Percentiles rank a stretch among this genome's conserved stretches.
Conservation (phyloP, 805 yeast species). For the Yarrowia sp. region DNA sequence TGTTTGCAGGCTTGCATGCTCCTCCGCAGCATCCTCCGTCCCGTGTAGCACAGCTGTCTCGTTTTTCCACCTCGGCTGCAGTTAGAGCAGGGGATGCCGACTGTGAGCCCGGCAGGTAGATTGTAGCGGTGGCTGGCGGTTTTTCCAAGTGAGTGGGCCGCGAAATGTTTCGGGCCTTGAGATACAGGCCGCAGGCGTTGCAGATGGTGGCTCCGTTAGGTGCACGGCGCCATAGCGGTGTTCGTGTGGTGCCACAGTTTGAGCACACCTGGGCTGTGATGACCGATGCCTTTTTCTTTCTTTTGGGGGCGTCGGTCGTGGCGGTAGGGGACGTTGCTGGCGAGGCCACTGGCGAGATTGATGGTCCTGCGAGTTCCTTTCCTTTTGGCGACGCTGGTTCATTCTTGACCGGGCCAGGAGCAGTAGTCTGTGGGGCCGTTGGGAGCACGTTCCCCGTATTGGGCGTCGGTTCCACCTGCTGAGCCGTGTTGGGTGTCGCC, state of each 20-base stretch:
- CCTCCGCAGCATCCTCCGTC: slow-evolving; percentile 23
- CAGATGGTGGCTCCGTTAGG: slow-evolving; percentile 90
- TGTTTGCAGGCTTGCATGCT: slow-evolving; percentile 4
- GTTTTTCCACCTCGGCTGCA: slow-evolving; percentile 7
- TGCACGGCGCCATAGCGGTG: slow-evolving; percentile 94
- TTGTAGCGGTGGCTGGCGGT: slow-evolving; percentile 49
- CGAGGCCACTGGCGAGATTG: background rate
- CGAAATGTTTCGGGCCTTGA: slow-evolving; percentile 55
- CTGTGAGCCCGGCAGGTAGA: slow-evolving; percentile 37
- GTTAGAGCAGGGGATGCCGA: slow-evolving; percentile 26
- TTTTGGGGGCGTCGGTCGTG: background rate
- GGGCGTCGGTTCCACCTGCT: too few relatives aligned
- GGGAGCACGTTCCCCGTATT: too few relatives aligned
- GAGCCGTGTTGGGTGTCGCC: too few relatives aligned
- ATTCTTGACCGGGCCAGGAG: background rate
- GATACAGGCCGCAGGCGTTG: slow-evolving; percentile 91
- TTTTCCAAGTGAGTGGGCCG: slow-evolving; percentile 65
- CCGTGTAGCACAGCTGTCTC: background rate
- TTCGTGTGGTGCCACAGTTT: slow-evolving; percentile 86
- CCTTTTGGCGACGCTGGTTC: background rate
- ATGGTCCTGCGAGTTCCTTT: background rate
- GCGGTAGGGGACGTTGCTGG: slow-evolving; percentile 2
- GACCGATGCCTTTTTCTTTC: slow-evolving; percentile 21
- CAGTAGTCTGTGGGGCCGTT: background rate
- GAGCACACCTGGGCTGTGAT: slow-evolving; percentile 54